These are phyloP conservation scores for Phytophthora rubi DNA, from an alignment of 352 stramenopile species.

Conservation along the genomic window DNA sequence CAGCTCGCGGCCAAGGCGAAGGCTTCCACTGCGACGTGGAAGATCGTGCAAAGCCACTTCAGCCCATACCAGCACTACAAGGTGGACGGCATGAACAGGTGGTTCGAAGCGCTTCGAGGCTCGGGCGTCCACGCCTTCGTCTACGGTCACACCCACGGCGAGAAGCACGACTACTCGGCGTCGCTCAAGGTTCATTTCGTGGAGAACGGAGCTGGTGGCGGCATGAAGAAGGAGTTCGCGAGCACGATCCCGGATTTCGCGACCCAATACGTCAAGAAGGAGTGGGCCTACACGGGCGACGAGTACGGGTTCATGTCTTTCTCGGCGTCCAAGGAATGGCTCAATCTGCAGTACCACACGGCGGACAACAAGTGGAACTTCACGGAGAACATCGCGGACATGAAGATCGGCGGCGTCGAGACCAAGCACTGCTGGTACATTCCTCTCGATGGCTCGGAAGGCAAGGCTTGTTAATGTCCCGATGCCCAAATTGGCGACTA, in stretches of 20 bases:
- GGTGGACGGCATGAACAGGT: conserved; percentile 2
- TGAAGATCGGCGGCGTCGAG: not conserved
- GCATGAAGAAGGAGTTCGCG: not conserved
- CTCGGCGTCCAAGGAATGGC: conserved; percentile 4
- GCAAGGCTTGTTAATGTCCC: conserved; percentile 1
- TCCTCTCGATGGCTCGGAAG: conserved; percentile 3
- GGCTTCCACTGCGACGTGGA: conserved; percentile 17
- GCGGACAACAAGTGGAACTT: conserved; percentile 2
- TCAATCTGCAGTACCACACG: conserved; percentile 18
- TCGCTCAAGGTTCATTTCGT: conserved; percentile 7
- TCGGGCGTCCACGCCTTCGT: conserved; percentile 28
- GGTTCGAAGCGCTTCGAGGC: not conserved
- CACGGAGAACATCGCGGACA: not conserved
- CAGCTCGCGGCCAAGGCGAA: conserved; percentile 1
- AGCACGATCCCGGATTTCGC: not conserved
- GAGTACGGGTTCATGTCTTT: conserved; percentile 15
- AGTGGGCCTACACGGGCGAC: conserved; percentile 4
- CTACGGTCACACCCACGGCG: conserved; percentile 59
- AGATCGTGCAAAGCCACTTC: conserved; percentile 2
- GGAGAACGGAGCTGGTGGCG: conserved; percentile 10
- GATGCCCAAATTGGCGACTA: too few species aligned
- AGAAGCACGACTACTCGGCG: conserved; percentile 59
- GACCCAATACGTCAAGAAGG: conserved; percentile 7
- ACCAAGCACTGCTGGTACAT: conserved; percentile 10
- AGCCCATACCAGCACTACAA: conserved; percentile 13